These are phyloP conservation scores for Pyronema omphalodes DNA, from an alignment of 495 filamentous ascomycete species.

Conservation along the genomic window DNA sequence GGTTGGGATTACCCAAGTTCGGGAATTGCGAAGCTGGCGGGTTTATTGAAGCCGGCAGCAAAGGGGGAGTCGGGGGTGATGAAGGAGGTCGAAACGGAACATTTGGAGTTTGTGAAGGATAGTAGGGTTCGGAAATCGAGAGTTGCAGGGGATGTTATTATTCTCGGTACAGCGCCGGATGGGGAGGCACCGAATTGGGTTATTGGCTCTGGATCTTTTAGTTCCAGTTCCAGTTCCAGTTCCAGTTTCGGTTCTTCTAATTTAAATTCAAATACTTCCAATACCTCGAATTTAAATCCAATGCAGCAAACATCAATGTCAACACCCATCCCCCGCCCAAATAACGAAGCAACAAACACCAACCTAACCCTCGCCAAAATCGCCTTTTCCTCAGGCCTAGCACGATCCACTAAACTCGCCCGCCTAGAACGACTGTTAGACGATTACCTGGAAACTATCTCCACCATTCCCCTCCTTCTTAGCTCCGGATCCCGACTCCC, in stretches of 20 bases:
- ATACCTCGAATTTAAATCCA: too few relatives aligned
- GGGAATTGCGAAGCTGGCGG: conserved; percentile 52
- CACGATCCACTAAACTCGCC: conserved; percentile 87
- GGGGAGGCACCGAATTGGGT: neutral
- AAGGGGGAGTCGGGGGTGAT: conserved; percentile 41
- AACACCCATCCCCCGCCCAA: too few relatives aligned
- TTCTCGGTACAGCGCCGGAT: conserved; percentile 53
- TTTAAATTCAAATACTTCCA: too few relatives aligned
- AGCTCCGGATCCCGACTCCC: conserved; percentile 46
- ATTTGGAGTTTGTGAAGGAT: conserved; percentile 75
- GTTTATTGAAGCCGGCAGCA: conserved; percentile 55
- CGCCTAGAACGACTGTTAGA: conserved; percentile 70
- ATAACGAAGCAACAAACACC: neutral
- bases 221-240: too few relatives aligned
- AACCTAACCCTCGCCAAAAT: conserved; percentile 78
- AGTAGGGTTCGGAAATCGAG: conserved; percentile 50
- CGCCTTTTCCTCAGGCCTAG: conserved; percentile 89
- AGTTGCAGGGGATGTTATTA: conserved; percentile 77
- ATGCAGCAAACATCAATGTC: too few relatives aligned
- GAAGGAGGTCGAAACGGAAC: conserved; percentile 59
- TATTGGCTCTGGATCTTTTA: too few relatives aligned
- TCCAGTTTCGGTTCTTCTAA: too few relatives aligned
- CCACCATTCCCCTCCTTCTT: conserved; percentile 55
- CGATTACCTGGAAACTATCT: conserved; percentile 68
- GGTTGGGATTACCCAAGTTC: conserved; percentile 66